Evolutionary conservation across 169 alveolate species (phyloP), one percentile per base, ranked within the genome.

Genomic region (Eimeria necatrix): DNA sequence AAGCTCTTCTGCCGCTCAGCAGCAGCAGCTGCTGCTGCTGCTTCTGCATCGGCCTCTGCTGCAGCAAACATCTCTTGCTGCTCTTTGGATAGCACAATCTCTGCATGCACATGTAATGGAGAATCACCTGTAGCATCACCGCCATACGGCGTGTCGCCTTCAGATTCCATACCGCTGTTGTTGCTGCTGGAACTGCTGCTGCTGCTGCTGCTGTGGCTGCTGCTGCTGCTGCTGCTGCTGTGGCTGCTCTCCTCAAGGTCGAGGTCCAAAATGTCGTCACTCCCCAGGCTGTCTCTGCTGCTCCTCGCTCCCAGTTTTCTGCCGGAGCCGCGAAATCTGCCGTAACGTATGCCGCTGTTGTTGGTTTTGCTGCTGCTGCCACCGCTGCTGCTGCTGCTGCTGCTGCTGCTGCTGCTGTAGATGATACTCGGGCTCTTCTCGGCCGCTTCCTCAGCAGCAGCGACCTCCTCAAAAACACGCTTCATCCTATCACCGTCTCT

Each of bases 221-320:
- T 64, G 76, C 76, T 64, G 76, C 56, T 10, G 84, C 59, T 73
- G 84, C 53, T 73, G 84, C 84, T 73, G 84, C 51, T 71, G n/a
- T n/a, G n/a, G n/a, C n/a, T n/a, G n/a, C n/a, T n/a, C n/a, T n/a
- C n/a, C n/a, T n/a, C n/a, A n/a, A n/a, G n/a, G n/a, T n/a, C n/a
- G n/a, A n/a, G n/a, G n/a, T n/a, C n/a, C n/a, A n/a, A n/a, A n/a
- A n/a, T n/a, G n/a, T n/a, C n/a, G n/a, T n/a, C n/a, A n/a, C n/a
- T n/a, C n/a, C n/a, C n/a, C n/a, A n/a, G n/a, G n/a, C n/a, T n/a
- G n/a, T n/a, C 64, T 8, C 64, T 56, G 64, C 64, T 56, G 64
- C 64, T 56, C 14, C 64, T 56, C 64, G 64, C 64, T 56, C 20
- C n/a, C n/a, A n/a, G n/a, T n/a, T n/a, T n/a, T n/a, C n/a, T n/a